Conservation (phyloP, 73 alveolate genomes). For the Breviolum minutum region DNA sequence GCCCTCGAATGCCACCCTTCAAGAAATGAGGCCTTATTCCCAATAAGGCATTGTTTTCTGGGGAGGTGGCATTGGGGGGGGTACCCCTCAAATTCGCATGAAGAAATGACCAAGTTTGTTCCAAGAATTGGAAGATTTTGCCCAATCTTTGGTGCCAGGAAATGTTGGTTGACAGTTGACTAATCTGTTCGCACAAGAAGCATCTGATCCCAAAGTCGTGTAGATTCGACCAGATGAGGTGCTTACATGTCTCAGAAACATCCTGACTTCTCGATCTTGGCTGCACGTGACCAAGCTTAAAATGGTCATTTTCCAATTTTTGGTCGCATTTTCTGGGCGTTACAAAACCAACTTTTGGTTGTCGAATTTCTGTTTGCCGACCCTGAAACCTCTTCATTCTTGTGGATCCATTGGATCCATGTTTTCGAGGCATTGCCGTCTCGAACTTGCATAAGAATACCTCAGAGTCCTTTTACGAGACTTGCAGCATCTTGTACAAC, state of each 20-base stretch:
- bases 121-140: no score
- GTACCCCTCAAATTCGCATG: no score
- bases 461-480: conserved; percentile 24
- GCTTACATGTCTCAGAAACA: conserved; percentile 96
- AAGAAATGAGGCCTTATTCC: neutral
- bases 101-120: no score
- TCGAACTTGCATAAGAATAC: conserved; percentile 57
- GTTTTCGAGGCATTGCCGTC: conserved; percentile 40
- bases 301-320: conserved; percentile 96
- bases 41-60: neutral
- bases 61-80: no score
- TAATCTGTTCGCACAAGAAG: neutral
- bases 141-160: neutral
- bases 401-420: no score
- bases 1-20: neutral
- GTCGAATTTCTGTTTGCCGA: conserved; percentile 97
- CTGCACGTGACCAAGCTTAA: conserved; percentile 96
- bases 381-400: conserved; percentile 98
- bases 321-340: no score
- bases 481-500: conserved; percentile 32
- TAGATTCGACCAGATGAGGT: conserved; percentile 10
- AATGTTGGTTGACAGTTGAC: neutral
- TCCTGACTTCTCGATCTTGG: conserved; percentile 98
- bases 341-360: no score
- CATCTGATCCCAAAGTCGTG: no score